A percentile compares a stretch with the other conserved stretches of the same genome.
phyloP scores from a whole-genome alignment of 169 alveolate genomes.

The Perkinsus olseni region DNA sequence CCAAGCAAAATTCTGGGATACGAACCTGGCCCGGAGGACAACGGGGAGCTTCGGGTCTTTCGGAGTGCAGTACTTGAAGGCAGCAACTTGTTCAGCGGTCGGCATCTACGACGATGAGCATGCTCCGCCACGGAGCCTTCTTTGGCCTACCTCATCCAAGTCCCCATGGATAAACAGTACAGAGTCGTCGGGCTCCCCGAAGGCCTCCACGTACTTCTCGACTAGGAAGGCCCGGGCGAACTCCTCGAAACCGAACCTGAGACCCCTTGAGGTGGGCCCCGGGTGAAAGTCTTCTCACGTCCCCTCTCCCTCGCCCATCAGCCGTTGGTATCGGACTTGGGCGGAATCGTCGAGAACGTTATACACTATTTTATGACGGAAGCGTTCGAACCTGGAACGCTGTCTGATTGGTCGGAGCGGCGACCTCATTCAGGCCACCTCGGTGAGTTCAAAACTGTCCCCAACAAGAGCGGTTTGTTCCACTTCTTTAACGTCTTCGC shows the following conservation, averaged over 20 bases:
- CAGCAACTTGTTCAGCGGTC: not conserved
- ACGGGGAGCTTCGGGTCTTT: not conserved
- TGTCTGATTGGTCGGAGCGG: not conserved
- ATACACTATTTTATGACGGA: not conserved
- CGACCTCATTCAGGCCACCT: not conserved
- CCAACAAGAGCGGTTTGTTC: not conserved
- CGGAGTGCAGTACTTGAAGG: not conserved
- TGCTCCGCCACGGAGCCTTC: no score
- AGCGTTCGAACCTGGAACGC: not conserved
- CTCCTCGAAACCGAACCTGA: not conserved
- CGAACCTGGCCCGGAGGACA: not conserved
- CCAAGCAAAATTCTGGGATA: not conserved
- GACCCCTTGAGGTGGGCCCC: not conserved
- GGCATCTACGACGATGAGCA: not conserved
- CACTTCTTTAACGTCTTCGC: not conserved
- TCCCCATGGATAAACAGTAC: not conserved
- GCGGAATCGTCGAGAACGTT: not conserved
- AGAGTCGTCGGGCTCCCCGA: not conserved
- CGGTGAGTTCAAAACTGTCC: not conserved
- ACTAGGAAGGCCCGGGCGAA: not conserved
- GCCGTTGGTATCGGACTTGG: not conserved
- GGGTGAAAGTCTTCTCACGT: not conserved
- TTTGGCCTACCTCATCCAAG: not conserved
- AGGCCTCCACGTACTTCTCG: not conserved
- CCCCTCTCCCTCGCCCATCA: not conserved